Evolutionary conservation across 2,329 filamentous ascomycete species (phyloP).

Genomic region (Conoideocrella luteorostrata): DNA sequence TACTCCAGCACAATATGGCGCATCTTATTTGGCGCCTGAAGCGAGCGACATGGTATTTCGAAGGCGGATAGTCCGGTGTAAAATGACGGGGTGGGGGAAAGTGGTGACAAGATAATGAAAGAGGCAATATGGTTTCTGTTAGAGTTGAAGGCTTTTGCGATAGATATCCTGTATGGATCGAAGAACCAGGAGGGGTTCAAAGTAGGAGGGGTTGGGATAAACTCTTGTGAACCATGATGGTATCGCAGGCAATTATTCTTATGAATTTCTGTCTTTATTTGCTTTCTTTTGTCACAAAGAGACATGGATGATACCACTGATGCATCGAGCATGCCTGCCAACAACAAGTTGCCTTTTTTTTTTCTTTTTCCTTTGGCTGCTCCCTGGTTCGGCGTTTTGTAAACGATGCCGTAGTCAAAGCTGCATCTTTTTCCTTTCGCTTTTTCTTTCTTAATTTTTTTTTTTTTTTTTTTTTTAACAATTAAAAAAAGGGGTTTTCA

Average conservation of each 20-base stretch:
- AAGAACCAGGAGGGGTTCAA: no score
- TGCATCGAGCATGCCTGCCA: conserved; percentile 28
- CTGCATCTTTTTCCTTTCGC: neutral
- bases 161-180: no score
- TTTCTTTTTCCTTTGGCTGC: conserved; percentile 15
- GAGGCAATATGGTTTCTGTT: neutral
- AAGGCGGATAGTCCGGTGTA: neutral
- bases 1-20: conserved; percentile 7
- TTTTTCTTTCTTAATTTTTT: no score
- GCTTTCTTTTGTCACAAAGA: conserved; percentile 25
- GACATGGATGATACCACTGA: conserved; percentile 38
- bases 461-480: neutral
- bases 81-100: neutral
- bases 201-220: neutral
- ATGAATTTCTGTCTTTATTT: conserved; percentile 17
- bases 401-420: neutral
- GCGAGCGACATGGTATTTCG: conserved; percentile 11
- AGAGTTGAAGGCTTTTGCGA: no score
- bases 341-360: conserved; percentile 15
- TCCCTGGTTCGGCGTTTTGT: conserved; percentile 9
- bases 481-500: no score
- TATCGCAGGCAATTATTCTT: neutral
- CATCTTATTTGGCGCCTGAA: conserved; percentile 1
- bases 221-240: neutral
- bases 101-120: neutral